A percentile compares a stretch with the other conserved stretches of the same genome.
phyloP scores from a whole-genome alignment of 73 alveolate species.

The Paramecium pentaurelia region DNA sequence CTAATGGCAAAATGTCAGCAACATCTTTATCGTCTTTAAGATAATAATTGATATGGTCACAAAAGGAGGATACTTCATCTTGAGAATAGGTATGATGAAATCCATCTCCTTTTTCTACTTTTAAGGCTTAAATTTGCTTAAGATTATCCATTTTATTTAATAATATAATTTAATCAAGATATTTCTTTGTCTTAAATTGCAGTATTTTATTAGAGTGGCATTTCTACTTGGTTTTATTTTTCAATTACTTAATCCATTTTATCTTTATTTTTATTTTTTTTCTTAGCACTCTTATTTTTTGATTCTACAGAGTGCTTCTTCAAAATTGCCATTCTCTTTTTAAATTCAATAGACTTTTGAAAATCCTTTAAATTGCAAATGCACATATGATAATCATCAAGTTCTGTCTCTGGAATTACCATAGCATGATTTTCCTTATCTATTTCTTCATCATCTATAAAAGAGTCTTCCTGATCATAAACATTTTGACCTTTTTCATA shows the following conservation, averaged over 20 bases:
- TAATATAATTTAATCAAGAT: conserved; percentile 1
- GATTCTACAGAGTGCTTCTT: background rate
- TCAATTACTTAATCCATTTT: background rate
- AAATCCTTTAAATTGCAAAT: background rate
- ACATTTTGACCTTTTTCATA: conserved; percentile 17
- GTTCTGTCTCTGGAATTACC: background rate
- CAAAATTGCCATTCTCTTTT: background rate
- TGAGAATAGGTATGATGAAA: conserved; percentile 34
- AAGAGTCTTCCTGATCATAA: conserved; percentile 30
- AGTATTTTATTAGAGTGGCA: background rate
- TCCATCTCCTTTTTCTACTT: conserved; percentile 31
- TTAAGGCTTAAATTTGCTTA: background rate
- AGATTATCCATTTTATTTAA: conserved; percentile 8
- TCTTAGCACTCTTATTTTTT: background rate
- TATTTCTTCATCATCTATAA: conserved; percentile 30
- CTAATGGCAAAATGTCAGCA: conserved; percentile 81
- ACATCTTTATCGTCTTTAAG: conserved; percentile 82
- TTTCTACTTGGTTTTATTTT: background rate
- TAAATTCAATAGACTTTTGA: background rate
- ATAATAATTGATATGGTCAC: conserved; percentile 56
- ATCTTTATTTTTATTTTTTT: background rate
- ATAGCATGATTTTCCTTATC: background rate
- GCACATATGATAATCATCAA: conserved; percentile 3
- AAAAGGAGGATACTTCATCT: conserved; percentile 48
- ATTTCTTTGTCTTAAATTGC: background rate